These are phyloP conservation scores for Ricinus communis DNA, from an alignment of 345 rosid genomes.

Conservation along the genomic window DNA sequence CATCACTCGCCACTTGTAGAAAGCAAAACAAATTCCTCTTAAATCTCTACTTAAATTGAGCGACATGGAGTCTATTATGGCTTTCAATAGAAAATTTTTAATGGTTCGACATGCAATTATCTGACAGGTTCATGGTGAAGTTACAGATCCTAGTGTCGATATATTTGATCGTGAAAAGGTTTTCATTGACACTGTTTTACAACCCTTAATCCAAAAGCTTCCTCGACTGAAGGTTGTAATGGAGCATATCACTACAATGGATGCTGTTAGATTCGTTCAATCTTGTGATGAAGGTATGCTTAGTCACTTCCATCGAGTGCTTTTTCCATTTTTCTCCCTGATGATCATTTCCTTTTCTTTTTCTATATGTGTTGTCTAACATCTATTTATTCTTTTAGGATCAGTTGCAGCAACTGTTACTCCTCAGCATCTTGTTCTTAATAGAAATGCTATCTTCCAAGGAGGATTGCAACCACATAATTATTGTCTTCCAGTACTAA, in stretches of 20 bases:
- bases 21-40: neutral
- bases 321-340: neutral
- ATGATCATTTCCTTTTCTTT: neutral
- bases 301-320: neutral
- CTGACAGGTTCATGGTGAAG: conserved; percentile 94
- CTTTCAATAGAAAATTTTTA: neutral
- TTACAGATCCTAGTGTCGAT: conserved; percentile 77
- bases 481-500: conserved; percentile 93
- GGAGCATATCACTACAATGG: conserved; percentile 92
- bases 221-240: conserved; percentile 77
- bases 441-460: conserved; percentile 85
- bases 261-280: conserved; percentile 79
- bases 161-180: conserved; percentile 88
- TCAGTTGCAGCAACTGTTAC: conserved; percentile 86
- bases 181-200: conserved; percentile 74
- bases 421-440: conserved; percentile 93
- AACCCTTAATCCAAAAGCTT: conserved; percentile 68
- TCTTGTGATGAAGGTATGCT: conserved; percentile 74
- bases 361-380: neutral
- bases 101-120: conserved; percentile 10
- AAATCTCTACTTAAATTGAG: neutral
- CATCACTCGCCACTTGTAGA: neutral
- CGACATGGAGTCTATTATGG: neutral
- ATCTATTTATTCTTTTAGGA: conserved; percentile 39
- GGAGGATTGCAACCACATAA: conserved; percentile 93